These are phyloP conservation scores for Suillus fuscotomentosus DNA, from an alignment of 768 basidiomycete genomes.

Conservation along the genomic window DNA sequence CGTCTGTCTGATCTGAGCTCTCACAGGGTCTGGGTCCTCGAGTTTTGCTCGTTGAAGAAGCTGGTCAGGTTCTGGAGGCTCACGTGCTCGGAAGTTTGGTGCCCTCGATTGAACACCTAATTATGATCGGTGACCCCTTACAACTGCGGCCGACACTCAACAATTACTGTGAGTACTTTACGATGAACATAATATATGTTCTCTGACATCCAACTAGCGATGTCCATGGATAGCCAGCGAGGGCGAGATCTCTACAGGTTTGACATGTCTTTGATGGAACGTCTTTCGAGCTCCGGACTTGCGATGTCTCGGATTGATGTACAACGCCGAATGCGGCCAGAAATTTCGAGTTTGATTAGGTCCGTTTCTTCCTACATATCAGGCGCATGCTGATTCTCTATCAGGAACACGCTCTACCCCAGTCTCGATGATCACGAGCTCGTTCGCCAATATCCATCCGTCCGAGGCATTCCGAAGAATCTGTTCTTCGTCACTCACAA, in stretches of 20 bases:
- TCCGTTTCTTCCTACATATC: not conserved
- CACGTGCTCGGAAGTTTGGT: constrained; percentile 68
- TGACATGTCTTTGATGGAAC: constrained; percentile 76
- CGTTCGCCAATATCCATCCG: constrained; percentile 49
- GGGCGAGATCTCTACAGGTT: constrained; percentile 60
- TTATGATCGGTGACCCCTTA: constrained; percentile 77
- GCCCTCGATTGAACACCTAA: constrained; percentile 66
- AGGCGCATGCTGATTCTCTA: not conserved
- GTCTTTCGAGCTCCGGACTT: constrained; percentile 54
- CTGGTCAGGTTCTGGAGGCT: constrained; percentile 80
- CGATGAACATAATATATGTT: not conserved
- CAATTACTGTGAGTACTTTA: constrained; percentile 50
- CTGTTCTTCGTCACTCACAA: constrained; percentile 68
- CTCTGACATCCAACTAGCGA: constrained; percentile 35
- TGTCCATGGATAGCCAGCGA: constrained; percentile 66
- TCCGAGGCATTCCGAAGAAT: constrained; percentile 62
- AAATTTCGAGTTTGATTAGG: constrained; percentile 53
- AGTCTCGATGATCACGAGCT: constrained; percentile 54
- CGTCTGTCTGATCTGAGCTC: not conserved
- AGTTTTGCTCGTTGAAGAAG: constrained; percentile 75
- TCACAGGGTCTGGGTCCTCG: constrained; percentile 54
- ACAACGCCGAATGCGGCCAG: constrained; percentile 74
- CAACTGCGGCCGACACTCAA: constrained; percentile 71
- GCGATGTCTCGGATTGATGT: constrained; percentile 70
- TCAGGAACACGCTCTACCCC: constrained; percentile 60